These are phyloP conservation scores for Adiantum capillusveneris DNA, from an alignment of 75 land plant genomes.

Conservation along the genomic window DNA sequence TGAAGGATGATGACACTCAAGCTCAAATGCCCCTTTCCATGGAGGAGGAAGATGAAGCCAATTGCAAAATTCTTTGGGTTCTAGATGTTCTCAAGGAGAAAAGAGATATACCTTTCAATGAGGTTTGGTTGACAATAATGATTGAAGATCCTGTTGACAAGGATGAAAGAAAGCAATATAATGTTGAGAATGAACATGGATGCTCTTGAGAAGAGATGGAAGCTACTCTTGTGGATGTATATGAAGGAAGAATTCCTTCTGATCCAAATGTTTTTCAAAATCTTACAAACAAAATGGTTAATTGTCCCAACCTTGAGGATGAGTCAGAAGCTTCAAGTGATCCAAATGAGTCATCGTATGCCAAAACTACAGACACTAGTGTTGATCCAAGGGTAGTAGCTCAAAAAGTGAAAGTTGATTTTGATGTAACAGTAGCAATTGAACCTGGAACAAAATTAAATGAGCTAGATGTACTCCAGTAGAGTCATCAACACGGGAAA, in stretches of 20 bases:
- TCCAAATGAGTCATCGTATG: constrained; percentile 61
- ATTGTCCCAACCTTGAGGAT: constrained; percentile 85
- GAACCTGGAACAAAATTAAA: constrained; percentile 33
- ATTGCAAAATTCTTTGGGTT: too few relatives aligned
- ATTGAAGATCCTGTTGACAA: constrained; percentile 89
- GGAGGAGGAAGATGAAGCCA: too few relatives aligned
- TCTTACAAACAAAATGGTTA: constrained; percentile 72
- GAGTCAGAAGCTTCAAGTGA: constrained; percentile 31
- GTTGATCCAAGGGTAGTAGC: constrained; percentile 76
- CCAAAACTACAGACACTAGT: constrained; percentile 77
- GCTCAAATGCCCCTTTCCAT: too few relatives aligned
- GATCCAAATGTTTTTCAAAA: constrained; percentile 56
- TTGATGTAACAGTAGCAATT: constrained; percentile 91
- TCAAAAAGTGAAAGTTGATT: constrained; percentile 72
- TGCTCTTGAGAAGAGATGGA: constrained; percentile 79
- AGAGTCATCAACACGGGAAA: too few relatives aligned
- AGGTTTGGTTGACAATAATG: constrained; percentile 82
- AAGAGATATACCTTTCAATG: too few relatives aligned
- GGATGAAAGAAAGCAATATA: constrained; percentile 59
- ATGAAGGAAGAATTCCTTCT: constrained; percentile 80
- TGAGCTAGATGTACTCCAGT: constrained; percentile 43
- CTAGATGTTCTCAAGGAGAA: too few relatives aligned
- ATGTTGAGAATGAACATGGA: constrained; percentile 59
- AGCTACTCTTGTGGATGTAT: constrained; percentile 69
- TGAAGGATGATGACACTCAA: too few relatives aligned